Evolutionary conservation across 202 grass and related monocot genomes (phyloP).

Genomic region (Saccharum hybrid): DNA sequence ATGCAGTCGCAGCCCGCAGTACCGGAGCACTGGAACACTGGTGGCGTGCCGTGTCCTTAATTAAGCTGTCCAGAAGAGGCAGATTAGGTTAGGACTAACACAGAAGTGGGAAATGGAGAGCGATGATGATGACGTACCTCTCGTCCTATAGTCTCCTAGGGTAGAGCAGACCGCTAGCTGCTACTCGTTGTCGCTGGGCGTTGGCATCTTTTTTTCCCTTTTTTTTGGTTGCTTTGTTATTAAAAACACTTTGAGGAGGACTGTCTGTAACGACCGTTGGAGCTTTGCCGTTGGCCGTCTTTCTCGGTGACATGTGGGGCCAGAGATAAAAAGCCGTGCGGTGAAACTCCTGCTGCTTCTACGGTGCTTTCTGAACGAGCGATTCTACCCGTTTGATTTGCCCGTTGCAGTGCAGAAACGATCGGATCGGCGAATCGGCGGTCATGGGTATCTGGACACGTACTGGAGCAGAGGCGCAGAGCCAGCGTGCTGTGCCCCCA

Average conservation of each 20-base stretch:
- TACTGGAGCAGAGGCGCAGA: not conserved
- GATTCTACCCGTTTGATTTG: no score
- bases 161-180: not conserved
- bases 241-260: not conserved
- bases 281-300: not conserved
- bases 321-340: not conserved
- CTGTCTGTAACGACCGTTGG: not conserved
- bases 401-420: not conserved
- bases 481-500: not conserved
- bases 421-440: no score
- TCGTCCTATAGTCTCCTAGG: no score
- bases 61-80: no score
- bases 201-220: not conserved
- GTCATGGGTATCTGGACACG: no score
- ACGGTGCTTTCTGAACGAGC: not conserved
- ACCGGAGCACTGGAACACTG: no score
- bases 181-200: not conserved
- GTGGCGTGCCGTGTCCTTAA: no score
- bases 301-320: not conserved
- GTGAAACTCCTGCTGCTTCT: not conserved
- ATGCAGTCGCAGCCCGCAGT: no score
- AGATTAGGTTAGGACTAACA: no score
- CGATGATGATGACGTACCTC: no score
- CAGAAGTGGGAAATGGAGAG: no score
- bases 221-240: not conserved